A percentile compares a stretch with the other conserved stretches of the same genome.
These are phyloP conservation scores for Neofusicoccum ribis DNA, from an alignment of 2,329 filamentous ascomycete species.

Conservation along the genomic window DNA sequence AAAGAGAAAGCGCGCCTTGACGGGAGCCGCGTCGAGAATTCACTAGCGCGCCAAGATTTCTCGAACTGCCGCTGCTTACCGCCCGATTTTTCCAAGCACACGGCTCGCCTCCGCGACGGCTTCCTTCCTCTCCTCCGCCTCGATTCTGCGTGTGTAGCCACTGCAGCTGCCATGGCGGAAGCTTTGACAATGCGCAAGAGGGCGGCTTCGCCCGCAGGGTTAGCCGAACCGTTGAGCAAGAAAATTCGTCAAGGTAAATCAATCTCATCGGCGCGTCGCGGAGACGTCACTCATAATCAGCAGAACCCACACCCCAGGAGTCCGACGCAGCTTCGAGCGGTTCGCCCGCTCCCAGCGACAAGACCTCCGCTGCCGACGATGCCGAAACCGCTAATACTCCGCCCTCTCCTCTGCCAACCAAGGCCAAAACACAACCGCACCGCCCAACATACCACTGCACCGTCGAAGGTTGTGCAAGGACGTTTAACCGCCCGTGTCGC, in stretches of 20 bases:
- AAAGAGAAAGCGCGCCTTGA: conserved; percentile 9
- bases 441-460: conserved; percentile 72
- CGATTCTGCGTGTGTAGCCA: not conserved
- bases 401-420: conserved; percentile 22
- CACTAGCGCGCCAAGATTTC: conserved; percentile 4
- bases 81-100: conserved; percentile 13
- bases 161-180: not conserved
- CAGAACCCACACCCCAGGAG: not conserved
- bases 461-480: conserved; percentile 72
- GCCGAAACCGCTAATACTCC: conserved; percentile 25
- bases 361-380: not conserved
- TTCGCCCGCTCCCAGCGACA: not conserved
- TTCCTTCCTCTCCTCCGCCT: not conserved
- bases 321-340: conserved; percentile 3
- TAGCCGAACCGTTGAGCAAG: conserved; percentile 23
- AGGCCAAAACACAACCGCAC: conserved; percentile 36
- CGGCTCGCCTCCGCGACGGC: not conserved
- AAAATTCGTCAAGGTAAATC: conserved; percentile 29
- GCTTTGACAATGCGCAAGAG: conserved; percentile 3
- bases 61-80: not conserved
- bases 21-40: conserved; percentile 16
- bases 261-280: not conserved
- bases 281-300: not conserved
- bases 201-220: not conserved
- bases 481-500: conserved; percentile 83